Base-by-base conservation (phyloP, 2,329 filamentous ascomycete species). In the Colletotrichum limetticola region DNA sequence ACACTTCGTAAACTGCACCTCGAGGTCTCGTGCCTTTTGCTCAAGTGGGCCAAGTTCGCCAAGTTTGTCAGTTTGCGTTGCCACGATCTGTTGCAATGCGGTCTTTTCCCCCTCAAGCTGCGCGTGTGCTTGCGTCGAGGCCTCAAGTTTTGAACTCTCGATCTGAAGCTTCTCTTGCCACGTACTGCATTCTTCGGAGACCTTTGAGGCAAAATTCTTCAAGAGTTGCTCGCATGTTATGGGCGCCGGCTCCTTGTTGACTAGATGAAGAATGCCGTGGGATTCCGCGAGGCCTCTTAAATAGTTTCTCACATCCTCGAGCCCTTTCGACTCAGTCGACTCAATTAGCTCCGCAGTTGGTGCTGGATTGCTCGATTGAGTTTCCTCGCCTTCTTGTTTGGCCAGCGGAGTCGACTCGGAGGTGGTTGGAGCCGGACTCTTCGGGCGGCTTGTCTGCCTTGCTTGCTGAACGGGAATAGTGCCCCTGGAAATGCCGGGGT, bases 31-130 rank as follows among this genome's bases (percentile, higher is more conserved):
- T 14, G 58, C 7, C 19, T 46, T 12, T 14, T 46, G 22, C 32
- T 53, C 30, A 11, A 22, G 6, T 12, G 26, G 22, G 5, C 26
- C 19, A 11, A 57, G 5, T 24, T 59, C n/a, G 11, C n/a, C 16
- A 16, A 71, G 9, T 30, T 26, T 28, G 55, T 42, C 55, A 5
- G 30, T 26, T 14, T 58, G 35, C 22, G 5, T 19, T 32, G 9
- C 42, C 16, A 11, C 14, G 35, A 19, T 22, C 24, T 66, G 19
- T 24, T 66, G 19, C 9, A 66, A 16, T 26, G 26, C 63, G 1
- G 14, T 28, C 68, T 66, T 71, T 9, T 65, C 62, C 7, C n/a
- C 37, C 19, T 65, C 49, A 32, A 65, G 46, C 11, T 24, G 35
- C 22, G 30, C 24, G 3, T 65, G 49, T 19, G 62, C 16, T n/a